phyloP scores from a whole-genome alignment of 768 basidiomycete species.

The Gloeopeniophorella convolvens region DNA sequence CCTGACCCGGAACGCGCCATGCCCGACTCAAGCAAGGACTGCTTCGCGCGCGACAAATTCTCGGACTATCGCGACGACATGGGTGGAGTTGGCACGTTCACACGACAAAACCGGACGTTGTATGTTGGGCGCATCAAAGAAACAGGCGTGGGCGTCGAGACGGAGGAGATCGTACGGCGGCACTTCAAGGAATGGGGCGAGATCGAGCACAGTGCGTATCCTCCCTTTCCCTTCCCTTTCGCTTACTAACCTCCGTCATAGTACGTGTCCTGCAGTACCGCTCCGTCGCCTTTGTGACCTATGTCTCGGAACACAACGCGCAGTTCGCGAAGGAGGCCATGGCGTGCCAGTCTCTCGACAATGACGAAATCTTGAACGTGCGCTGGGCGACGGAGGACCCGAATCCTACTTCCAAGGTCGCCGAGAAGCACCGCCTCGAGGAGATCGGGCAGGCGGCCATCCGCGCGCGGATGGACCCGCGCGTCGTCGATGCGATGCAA shows the following conservation, averaged over 20 bases:
- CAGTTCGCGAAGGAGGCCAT: conserved; percentile 98
- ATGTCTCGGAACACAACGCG: conserved; percentile 75
- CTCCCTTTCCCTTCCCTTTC: conserved; percentile 1
- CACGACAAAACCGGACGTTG: conserved; percentile 86
- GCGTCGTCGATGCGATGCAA: conserved; percentile 84
- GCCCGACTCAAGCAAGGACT: conserved; percentile 92
- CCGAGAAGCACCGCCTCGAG: conserved; percentile 78
- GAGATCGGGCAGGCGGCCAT: conserved; percentile 85
- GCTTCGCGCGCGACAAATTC: conserved; percentile 96
- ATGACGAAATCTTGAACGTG: conserved; percentile 96
- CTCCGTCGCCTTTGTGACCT: conserved; percentile 96
- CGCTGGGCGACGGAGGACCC: conserved; percentile 99
- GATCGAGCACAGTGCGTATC: conserved; percentile 77
- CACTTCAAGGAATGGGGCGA: conserved; percentile 97
- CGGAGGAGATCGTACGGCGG: conserved; percentile 81
- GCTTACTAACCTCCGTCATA: conserved; percentile 32
- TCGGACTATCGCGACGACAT: conserved; percentile 97
- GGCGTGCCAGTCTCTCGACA: conserved; percentile 96
- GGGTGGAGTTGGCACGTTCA: conserved; percentile 98
- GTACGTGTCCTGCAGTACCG: conserved; percentile 92
- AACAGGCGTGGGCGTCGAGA: conserved; percentile 81
- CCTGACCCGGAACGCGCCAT: conserved; percentile 63
- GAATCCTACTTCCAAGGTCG: conserved; percentile 83
- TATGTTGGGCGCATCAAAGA: conserved; percentile 95
- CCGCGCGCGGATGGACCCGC: conserved; percentile 74